Percentiles rank a stretch among this genome's conserved stretches.
phyloP scores from a whole-genome alignment of 805 yeast species.

The Candida tallmaniae region DNA sequence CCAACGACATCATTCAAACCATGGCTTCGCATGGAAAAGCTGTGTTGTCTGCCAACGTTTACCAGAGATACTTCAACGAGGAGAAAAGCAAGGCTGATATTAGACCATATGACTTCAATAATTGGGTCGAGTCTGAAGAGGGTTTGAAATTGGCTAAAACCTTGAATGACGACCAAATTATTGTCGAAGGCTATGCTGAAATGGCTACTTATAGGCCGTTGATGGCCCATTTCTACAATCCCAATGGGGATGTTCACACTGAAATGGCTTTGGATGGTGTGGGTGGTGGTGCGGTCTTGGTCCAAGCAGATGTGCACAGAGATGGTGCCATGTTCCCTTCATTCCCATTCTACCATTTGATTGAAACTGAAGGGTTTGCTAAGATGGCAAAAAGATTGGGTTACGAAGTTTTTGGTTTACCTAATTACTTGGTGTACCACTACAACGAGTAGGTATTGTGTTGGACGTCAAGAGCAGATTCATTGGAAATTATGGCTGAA shows the following conservation, averaged over 20 bases:
- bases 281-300: constrained; percentile 95
- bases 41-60: constrained; percentile 88
- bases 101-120: constrained; percentile 92
- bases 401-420: constrained; percentile 87
- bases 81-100: constrained; percentile 51
- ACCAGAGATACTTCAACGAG: constrained; percentile 69
- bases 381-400: constrained; percentile 95
- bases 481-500: no score
- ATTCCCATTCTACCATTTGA: constrained; percentile 93
- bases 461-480: no score
- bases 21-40: constrained; percentile 81
- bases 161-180: constrained; percentile 82
- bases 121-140: constrained; percentile 85
- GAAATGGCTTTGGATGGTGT: constrained; percentile 94
- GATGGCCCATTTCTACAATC: constrained; percentile 84
- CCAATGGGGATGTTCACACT: constrained; percentile 53
- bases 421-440: constrained; percentile 90
- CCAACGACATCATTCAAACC: constrained; percentile 79
- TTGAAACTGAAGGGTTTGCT: constrained; percentile 98
- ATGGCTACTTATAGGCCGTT: constrained; percentile 90
- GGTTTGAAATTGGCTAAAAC: constrained; percentile 70
- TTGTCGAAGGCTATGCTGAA: constrained; percentile 92
- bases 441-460: constrained; percentile 58
- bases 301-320: constrained; percentile 95
- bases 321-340: constrained; percentile 99